phyloP scores from a whole-genome alignment of 768 basidiomycete genomes.

The Hydnomerulius pinastri region DNA sequence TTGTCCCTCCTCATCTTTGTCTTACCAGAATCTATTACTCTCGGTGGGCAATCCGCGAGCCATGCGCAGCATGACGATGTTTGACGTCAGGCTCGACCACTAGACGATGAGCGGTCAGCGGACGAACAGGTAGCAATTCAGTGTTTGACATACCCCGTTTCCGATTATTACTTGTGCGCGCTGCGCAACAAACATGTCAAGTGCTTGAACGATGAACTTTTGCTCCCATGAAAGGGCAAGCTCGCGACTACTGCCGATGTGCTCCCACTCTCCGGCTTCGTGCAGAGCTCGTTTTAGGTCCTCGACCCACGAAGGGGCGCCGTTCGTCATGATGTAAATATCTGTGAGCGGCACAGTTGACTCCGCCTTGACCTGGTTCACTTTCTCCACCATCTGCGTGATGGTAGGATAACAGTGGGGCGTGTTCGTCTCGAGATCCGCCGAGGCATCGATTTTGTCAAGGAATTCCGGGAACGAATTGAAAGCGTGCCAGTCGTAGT shows the following conservation, averaged over 20 bases:
- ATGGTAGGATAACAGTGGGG: constrained; percentile 44
- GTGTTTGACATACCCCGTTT: constrained; percentile 51
- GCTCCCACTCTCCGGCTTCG: constrained; percentile 35
- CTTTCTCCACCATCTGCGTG: constrained; percentile 41
- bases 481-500: constrained; percentile 42
- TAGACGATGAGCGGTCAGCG: constrained; percentile 14
- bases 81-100: constrained; percentile 45
- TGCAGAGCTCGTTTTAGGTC: constrained; percentile 39
- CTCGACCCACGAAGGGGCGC: constrained; percentile 38
- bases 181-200: constrained; percentile 52
- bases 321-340: constrained; percentile 53
- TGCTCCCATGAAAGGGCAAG: constrained; percentile 43
- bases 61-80: constrained; percentile 39
- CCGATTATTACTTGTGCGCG: constrained; percentile 51
- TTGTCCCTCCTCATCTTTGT: no score
- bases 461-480: constrained; percentile 42
- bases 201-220: constrained; percentile 41
- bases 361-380: constrained; percentile 33
- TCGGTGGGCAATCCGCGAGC: constrained; percentile 25
- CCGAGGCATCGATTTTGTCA: constrained; percentile 37
- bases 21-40: constrained; percentile 38
- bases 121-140: not conserved
- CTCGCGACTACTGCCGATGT: constrained; percentile 42
- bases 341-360: constrained; percentile 28
- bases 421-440: constrained; percentile 29